Percentiles rank a stretch among this genome's conserved stretches.
Conservation (phyloP, 495 filamentous ascomycete genomes). For the Tuber umbilicatum region DNA sequence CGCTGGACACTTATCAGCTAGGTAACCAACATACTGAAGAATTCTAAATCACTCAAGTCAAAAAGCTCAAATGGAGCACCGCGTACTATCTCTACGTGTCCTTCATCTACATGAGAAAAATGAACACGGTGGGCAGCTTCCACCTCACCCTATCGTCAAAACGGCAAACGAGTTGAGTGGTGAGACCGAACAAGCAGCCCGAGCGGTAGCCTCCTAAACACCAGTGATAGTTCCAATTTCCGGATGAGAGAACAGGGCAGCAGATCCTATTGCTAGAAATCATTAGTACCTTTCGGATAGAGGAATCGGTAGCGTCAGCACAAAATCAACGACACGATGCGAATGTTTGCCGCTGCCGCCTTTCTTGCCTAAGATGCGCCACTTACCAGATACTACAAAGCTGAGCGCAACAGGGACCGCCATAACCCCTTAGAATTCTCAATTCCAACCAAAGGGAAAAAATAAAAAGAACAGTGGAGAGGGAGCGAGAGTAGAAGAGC, state of each 20-base stretch:
- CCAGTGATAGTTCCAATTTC: constrained; percentile 72
- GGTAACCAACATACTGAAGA: neutral
- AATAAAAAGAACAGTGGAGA: too few species aligned
- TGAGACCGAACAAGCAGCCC: constrained; percentile 59
- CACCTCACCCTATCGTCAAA: constrained; percentile 62
- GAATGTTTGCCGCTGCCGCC: constrained; percentile 41
- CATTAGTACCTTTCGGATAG: constrained; percentile 34
- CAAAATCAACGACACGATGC: constrained; percentile 35
- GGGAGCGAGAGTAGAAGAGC: too few species aligned
- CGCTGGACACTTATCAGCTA: constrained; percentile 32
- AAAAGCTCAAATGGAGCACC: constrained; percentile 60
- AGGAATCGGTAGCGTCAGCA: constrained; percentile 62
- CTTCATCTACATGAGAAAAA: constrained; percentile 71
- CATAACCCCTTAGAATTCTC: constrained; percentile 43
- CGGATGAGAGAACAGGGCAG: constrained; percentile 69
- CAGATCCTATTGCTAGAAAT: constrained; percentile 62
- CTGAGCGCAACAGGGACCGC: constrained; percentile 69
- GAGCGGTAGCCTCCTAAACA: constrained; percentile 65
- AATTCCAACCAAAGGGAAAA: neutral
- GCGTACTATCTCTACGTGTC: constrained; percentile 64
- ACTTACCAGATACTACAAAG: constrained; percentile 81
- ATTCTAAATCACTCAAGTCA: constrained; percentile 48
- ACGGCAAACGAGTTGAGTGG: constrained; percentile 62
- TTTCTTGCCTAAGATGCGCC: constrained; percentile 38
- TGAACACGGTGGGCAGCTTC: constrained; percentile 69